Evolutionary conservation across 2,329 filamentous ascomycete genomes (phyloP).

Genomic region (Epichloe scottii): DNA sequence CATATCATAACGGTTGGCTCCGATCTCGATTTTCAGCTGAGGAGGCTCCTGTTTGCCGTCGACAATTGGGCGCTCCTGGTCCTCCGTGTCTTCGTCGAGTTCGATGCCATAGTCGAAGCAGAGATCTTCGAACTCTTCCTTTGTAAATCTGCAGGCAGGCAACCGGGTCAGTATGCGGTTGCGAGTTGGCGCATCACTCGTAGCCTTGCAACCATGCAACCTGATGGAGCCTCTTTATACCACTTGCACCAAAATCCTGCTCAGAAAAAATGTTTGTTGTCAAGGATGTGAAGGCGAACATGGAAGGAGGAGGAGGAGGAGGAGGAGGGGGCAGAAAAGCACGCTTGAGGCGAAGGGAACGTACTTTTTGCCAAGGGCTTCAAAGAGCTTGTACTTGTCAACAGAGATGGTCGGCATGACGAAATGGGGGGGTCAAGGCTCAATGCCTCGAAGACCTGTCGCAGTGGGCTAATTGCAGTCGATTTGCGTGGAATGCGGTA

Average conservation of each 20-base stretch:
- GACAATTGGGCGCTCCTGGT: slow-evolving; percentile 58
- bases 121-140: slow-evolving; percentile 88
- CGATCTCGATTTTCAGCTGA: slow-evolving; percentile 95
- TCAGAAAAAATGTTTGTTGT: no score
- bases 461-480: not conserved
- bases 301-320: not conserved
- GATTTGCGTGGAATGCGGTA: slow-evolving; percentile 1
- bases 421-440: slow-evolving; percentile 13
- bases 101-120: slow-evolving; percentile 99
- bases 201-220: not conserved
- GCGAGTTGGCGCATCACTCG: not conserved
- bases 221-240: no score
- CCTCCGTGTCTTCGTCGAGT: slow-evolving; percentile 87
- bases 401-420: slow-evolving; percentile 92
- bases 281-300: not conserved
- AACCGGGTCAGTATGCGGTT: slow-evolving; percentile 9
- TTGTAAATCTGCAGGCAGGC: slow-evolving; percentile 54
- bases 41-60: slow-evolving; percentile 75
- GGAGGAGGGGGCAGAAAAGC: slow-evolving; percentile 6
- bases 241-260: no score
- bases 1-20: slow-evolving; percentile 89
- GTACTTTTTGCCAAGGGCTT: slow-evolving; percentile 79
- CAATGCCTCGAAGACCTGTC: slow-evolving; percentile 10
- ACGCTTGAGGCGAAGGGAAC: slow-evolving; percentile 12
- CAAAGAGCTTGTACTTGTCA: slow-evolving; percentile 91